Conservation (phyloP, 306 rosid genomes). For the Pueraria montana region DNA sequence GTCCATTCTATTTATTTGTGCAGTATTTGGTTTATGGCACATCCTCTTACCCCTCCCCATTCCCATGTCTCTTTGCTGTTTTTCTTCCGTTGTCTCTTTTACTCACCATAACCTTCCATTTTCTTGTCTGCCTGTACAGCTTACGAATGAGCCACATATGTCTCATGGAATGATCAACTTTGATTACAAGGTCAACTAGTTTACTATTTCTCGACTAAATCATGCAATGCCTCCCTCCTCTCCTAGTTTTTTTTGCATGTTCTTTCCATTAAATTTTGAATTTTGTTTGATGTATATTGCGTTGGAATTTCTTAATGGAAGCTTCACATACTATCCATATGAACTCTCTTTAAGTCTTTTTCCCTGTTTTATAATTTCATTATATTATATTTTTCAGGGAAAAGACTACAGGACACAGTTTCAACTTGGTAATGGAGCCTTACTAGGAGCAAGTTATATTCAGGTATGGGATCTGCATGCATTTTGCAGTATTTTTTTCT, state of each 20-base stretch:
- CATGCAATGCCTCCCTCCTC: not conserved
- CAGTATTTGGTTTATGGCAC: not conserved
- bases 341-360: not conserved
- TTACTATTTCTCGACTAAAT: not conserved
- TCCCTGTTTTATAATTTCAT: not conserved
- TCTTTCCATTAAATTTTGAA: not conserved
- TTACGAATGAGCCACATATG: constrained; percentile 95
- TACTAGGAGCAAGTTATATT: constrained; percentile 94
- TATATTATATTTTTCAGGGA: constrained; percentile 67
- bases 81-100: not conserved
- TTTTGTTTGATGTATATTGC: not conserved
- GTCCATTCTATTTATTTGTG: not conserved
- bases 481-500: constrained; percentile 8
- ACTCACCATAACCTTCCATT: not conserved
- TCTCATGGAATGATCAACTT: constrained; percentile 94
- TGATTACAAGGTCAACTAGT: constrained; percentile 85
- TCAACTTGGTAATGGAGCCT: constrained; percentile 96
- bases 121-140: constrained; percentile 60
- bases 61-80: not conserved
- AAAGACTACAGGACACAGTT: constrained; percentile 85
- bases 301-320: constrained; percentile 1
- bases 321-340: not conserved
- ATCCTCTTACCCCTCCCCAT: not conserved
- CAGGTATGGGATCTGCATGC: constrained; percentile 65
- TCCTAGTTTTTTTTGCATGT: constrained; percentile 5